Conservation (phyloP, 306 rosid genomes). For the Benincasa hispida region DNA sequence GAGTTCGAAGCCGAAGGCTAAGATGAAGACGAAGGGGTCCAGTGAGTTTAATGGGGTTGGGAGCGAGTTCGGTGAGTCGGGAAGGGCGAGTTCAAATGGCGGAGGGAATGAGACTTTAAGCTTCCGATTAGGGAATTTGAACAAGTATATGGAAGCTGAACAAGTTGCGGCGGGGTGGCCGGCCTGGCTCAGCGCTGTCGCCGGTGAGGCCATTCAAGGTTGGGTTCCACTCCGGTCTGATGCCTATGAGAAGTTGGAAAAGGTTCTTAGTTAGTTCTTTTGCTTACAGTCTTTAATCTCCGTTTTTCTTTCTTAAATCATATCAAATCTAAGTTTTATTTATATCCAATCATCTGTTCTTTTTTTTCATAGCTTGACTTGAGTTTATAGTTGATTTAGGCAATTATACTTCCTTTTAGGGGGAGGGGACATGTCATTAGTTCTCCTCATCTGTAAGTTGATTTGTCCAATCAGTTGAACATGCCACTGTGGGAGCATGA, state of each 20-base stretch:
- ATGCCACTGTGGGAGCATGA: neutral
- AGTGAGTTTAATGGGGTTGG: constrained; percentile 34
- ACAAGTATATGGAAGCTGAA: constrained; percentile 71
- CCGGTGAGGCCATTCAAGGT: constrained; percentile 89
- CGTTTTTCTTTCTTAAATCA: neutral
- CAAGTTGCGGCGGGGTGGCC: constrained; percentile 99
- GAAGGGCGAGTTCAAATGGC: constrained; percentile 53
- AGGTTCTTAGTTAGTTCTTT: constrained; percentile 26
- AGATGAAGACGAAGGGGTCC: constrained; percentile 15
- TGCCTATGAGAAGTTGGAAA: constrained; percentile 83
- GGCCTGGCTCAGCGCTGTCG: constrained; percentile 90
- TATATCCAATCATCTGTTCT: neutral
- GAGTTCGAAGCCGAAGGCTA: constrained; percentile 6
- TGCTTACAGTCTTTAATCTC: neutral
- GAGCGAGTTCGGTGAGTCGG: constrained; percentile 71
- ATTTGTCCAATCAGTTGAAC: neutral
- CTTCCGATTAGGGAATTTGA: constrained; percentile 67
- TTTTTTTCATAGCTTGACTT: neutral
- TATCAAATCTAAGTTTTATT: neutral
- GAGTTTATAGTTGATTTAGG: neutral
- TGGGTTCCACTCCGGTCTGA: constrained; percentile 89
- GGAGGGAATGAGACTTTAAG: constrained; percentile 45
- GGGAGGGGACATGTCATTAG: neutral
- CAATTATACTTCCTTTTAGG: neutral
- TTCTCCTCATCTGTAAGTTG: neutral